These are phyloP conservation scores for Phlebiopsis flavidoalba DNA, from an alignment of 768 basidiomycete genomes.

Conservation along the genomic window DNA sequence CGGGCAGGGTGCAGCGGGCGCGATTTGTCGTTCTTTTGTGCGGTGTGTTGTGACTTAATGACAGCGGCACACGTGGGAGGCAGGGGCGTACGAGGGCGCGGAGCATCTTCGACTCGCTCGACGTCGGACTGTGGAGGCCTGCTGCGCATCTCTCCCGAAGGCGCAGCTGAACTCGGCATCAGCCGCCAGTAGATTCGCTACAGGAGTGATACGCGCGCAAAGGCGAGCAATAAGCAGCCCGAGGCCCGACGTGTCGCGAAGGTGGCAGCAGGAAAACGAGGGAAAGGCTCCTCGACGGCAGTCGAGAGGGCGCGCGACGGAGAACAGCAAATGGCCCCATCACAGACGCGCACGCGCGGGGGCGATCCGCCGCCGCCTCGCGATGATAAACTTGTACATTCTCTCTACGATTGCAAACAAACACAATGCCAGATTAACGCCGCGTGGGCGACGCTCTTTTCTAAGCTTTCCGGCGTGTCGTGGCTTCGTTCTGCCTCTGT, in stretches of 20 bases:
- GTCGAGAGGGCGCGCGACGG: slow-evolving; percentile 7
- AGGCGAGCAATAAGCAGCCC: slow-evolving; percentile 60
- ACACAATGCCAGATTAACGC: slow-evolving; percentile 8
- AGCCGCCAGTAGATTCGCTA: slow-evolving; percentile 95
- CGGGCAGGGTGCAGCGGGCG: slow-evolving; percentile 69
- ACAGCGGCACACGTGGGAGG: not conserved
- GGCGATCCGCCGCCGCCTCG: too few relatives aligned
- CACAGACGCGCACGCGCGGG: not conserved
- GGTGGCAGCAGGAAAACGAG: slow-evolving; percentile 35
- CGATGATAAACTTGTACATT: slow-evolving; percentile 7
- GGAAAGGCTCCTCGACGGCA: slow-evolving; percentile 59
- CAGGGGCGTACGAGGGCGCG: slow-evolving; percentile 93
- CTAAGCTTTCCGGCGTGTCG: too few relatives aligned
- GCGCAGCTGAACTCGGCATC: slow-evolving; percentile 97
- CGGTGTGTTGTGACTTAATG: not conserved
- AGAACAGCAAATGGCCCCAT: not conserved
- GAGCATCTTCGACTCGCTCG: slow-evolving; percentile 94
- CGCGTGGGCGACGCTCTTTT: slow-evolving; percentile 1
- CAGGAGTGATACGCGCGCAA: slow-evolving; percentile 89
- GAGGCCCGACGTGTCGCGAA: slow-evolving; percentile 45
- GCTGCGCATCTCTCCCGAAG: slow-evolving; percentile 96
- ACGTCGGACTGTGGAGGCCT: slow-evolving; percentile 96
- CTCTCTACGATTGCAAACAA: not conserved
- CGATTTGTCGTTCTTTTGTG: slow-evolving; percentile 16
- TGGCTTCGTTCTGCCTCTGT: too few relatives aligned